Conservation (phyloP, 192 early-diverging fungal species). For the Glomus cerebriforme region DNA sequence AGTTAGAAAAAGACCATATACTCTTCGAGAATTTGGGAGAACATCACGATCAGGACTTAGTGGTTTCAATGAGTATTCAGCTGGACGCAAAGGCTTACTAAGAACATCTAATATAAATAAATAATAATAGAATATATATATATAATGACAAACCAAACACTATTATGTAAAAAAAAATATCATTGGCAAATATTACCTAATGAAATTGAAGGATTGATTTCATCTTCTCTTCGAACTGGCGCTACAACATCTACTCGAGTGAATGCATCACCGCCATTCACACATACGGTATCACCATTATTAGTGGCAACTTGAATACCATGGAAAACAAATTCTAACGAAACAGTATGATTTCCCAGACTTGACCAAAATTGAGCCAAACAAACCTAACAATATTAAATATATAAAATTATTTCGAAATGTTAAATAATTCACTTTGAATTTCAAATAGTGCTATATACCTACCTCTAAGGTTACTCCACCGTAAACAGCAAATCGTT, state of each 20-base stretch:
- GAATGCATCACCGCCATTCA: conserved; percentile 49
- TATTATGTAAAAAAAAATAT: not conserved
- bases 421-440: not conserved
- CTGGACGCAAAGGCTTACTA: conserved; percentile 69
- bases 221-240: conserved; percentile 72
- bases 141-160: not conserved
- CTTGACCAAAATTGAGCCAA: conserved; percentile 91
- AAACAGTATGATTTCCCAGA: conserved; percentile 67
- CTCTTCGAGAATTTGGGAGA: conserved; percentile 62
- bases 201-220: conserved; percentile 52
- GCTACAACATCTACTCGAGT: conserved; percentile 74
- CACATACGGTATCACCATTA: conserved; percentile 44
- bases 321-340: conserved; percentile 76
- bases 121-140: too few relatives aligned
- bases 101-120: conserved; percentile 66
- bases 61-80: conserved; percentile 61
- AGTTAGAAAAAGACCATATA: conserved; percentile 74
- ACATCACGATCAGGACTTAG: conserved; percentile 73
- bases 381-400: conserved; percentile 43
- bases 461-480: conserved; percentile 76
- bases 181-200: conserved; percentile 35
- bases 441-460: conserved; percentile 34
- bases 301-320: conserved; percentile 63
- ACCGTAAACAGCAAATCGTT: conserved; percentile 63
- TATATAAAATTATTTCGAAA: not conserved